Base-by-base conservation (phyloP, 2,329 filamentous ascomycete genomes). In the Aureobasidium vineae region DNA sequence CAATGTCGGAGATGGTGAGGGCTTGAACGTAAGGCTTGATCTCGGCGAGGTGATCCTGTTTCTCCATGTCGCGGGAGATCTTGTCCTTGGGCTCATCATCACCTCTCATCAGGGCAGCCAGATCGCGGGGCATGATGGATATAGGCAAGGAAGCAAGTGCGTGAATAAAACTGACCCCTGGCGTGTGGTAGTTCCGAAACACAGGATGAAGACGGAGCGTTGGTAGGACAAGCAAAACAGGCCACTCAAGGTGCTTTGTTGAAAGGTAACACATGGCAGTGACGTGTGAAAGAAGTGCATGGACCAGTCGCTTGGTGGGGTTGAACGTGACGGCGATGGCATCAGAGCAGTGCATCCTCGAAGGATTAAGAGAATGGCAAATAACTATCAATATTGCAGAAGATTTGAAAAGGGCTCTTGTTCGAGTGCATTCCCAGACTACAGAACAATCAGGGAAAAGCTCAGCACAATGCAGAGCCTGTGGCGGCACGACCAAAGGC, bases 11-110 rank as follows among this genome's bases (percentile, higher is more conserved):
- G 56, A 85, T 77, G 47, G 86, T 90, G 60, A 97, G 83, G 33
- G 90, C 85, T 63, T 90, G 86, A n/a, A 90, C 84, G 72, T 90
- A 89, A 31, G 91, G 87, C 73, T 90, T 85, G 72, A 91, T 85
- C 60, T 88, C 87, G 11, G 80, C 82, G 56, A 83, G 73, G 43
- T 82, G 71, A 68, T 82, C 79, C 67, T 82, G 75, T 70, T 71
- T 73, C 28, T 69, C 66, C 70, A 72, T 75, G 71, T 71, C 69
- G 13, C 60, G 52, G 13, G 57, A 52, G 56, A 71, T 63, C 31
- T 64, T 63, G 63, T 70, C 68, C 52, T 67, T 68, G 19, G 66
- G 53, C 50, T 69, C 67, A 43, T 66, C 45, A 53, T 68, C 69
- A 68, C 75, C 76, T 53, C 75, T 75, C 67, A 80, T 72, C 36